Evolutionary conservation across 1,139 yeast genomes (phyloP).

Genomic region (Hyphopichia burtonii): DNA sequence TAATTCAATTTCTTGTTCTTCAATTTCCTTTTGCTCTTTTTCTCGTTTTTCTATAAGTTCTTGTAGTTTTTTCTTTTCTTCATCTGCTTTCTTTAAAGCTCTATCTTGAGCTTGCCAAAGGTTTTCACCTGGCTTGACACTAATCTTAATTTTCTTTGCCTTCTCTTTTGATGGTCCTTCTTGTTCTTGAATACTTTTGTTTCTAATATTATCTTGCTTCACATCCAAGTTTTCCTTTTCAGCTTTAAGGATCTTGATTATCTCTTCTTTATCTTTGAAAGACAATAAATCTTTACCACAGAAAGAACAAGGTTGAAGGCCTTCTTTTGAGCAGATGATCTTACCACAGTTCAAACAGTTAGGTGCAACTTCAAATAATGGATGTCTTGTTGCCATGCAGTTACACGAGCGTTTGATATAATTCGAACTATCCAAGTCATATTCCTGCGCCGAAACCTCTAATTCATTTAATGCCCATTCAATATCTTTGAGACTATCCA

Average conservation of each 20-base stretch:
- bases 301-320: slow-evolving; percentile 83
- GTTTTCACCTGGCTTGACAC: slow-evolving; percentile 60
- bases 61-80: slow-evolving; percentile 23
- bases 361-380: slow-evolving; percentile 85
- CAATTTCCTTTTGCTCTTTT: slow-evolving; percentile 29
- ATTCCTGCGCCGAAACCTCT: slow-evolving; percentile 21
- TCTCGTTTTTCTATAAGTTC: slow-evolving; percentile 17
- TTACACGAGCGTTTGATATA: slow-evolving; percentile 48
- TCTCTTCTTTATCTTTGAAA: slow-evolving; percentile 56
- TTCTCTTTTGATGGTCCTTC: slow-evolving; percentile 14
- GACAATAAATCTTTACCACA: slow-evolving; percentile 73
- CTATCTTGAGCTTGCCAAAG: slow-evolving; percentile 68
- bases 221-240: slow-evolving; percentile 39
- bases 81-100: slow-evolving; percentile 54
- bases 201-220: slow-evolving; percentile 13
- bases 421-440: slow-evolving; percentile 10
- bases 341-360: slow-evolving; percentile 94
- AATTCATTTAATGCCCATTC: slow-evolving; percentile 41
- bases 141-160: slow-evolving; percentile 47
- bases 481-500: slow-evolving; percentile 58
- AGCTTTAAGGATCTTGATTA: slow-evolving; percentile 48
- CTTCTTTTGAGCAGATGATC: slow-evolving; percentile 86
- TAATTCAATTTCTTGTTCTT: slow-evolving; percentile 37
- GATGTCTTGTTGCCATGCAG: slow-evolving; percentile 85
- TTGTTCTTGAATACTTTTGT: slow-evolving; percentile 18